Evolutionary conservation across 805 yeast species (phyloP), one percentile per base, ranked within the genome.

Genomic region (Wickerhamomyces silvicola): DNA sequence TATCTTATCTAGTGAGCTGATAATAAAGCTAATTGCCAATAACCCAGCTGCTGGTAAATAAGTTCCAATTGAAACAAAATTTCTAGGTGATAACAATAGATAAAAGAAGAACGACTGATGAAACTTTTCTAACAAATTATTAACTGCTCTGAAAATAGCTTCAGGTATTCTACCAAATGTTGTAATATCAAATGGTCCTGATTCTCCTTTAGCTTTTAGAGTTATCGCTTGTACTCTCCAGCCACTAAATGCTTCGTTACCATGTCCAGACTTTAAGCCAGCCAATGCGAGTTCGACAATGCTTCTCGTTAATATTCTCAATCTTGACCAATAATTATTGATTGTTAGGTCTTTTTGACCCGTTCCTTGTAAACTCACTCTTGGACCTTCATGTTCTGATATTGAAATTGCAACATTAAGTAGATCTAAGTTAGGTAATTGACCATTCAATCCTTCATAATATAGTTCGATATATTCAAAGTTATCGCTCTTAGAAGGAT

Each of bases 101-200:
- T 90, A 92, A 52, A 88, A 92, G 66, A 92, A 92, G 50, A 87
- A 92, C 1, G 96, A 85, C 59, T 92, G 99, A 58, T 92, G 99
- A 59, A 90, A 90, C 54, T 90, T 94, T 56, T 92, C 99, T 23
- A 90, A 64, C 44, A 92, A 66, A 54, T 92, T 92, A 61, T 92
- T 92, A 22, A 92, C 82, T 0, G 95, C 78, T 39, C 98, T 72
- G 52, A 88, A 78, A 7, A 81, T 64, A 3, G 94, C 85, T 58
- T 92, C 99, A 13, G 86, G 72, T 4, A 90, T 70, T 53, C 97
- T 73, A 5, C 97, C 98, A 54, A 82, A 80, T 17, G 92, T 86
- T 1, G 97, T 90, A 36, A 90, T 78, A 59, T 92, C 97, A 34
- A 66, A 67, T 0, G 66, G 64, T 2, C 84, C 84, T 1, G 47